Conservation (phyloP, 2,329 filamentous ascomycete species). For the Periglandula ipomoeae region DNA sequence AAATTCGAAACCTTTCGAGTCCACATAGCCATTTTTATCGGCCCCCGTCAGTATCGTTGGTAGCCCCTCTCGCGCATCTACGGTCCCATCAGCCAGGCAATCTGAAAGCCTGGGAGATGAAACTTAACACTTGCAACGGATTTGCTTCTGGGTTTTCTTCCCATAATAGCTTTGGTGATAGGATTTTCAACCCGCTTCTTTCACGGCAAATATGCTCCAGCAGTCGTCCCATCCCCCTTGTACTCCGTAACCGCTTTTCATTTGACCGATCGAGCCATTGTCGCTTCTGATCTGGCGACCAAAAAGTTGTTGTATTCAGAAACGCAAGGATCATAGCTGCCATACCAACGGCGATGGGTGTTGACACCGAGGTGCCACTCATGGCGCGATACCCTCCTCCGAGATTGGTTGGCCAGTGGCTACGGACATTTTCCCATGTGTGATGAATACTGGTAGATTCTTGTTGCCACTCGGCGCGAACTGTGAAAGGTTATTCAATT, state of each 20-base stretch:
- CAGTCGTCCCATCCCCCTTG: slow-evolving; percentile 9
- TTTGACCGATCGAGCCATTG: slow-evolving; percentile 6
- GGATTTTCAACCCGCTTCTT: slow-evolving; percentile 8
- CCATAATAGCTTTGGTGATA: slow-evolving; percentile 11
- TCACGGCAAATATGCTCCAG: slow-evolving; percentile 10
- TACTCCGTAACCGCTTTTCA: slow-evolving; percentile 9
- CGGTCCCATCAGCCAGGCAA: background rate
- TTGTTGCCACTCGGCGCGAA: slow-evolving; percentile 7
- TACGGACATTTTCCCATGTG: slow-evolving; percentile 8
- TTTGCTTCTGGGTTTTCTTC: slow-evolving; percentile 4
- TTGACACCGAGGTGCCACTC: slow-evolving; percentile 10
- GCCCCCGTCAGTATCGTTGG: too few species aligned
- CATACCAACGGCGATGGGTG: slow-evolving; percentile 10
- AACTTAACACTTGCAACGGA: background rate
- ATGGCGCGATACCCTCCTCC: slow-evolving; percentile 9
- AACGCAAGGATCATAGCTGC: slow-evolving; percentile 11
- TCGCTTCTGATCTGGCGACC: slow-evolving; percentile 1
- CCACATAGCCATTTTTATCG: too few species aligned
- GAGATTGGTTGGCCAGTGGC: slow-evolving; percentile 8
- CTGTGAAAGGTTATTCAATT: slow-evolving; percentile 3
- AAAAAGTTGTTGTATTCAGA: slow-evolving; percentile 9
- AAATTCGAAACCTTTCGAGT: background rate
- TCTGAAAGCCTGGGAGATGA: background rate
- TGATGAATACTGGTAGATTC: slow-evolving; percentile 7
- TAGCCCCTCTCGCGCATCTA: background rate